These are phyloP conservation scores for Neolentinus lepideus DNA, from an alignment of 1,284 basidiomycete species.

Conservation along the genomic window DNA sequence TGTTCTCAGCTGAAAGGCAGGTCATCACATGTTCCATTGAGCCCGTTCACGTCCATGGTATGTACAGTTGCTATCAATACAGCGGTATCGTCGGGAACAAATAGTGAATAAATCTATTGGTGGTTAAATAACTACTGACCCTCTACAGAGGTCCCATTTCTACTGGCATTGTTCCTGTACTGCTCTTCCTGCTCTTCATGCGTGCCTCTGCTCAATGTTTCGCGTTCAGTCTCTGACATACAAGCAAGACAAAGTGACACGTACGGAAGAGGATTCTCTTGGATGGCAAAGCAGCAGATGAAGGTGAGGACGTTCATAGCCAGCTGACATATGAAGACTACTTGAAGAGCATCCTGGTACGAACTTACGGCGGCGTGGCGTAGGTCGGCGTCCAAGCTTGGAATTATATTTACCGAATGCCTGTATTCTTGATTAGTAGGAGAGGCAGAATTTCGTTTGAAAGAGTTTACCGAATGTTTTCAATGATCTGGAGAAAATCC, in stretches of 20 bases:
- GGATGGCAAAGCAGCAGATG: slow-evolving; percentile 62
- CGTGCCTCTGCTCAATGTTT: slow-evolving; percentile 43
- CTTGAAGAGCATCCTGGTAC: slow-evolving; percentile 77
- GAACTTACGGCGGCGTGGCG: slow-evolving; percentile 71
- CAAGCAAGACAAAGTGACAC: slow-evolving; percentile 22
- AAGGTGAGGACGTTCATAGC: slow-evolving; percentile 59
- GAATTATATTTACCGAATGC: slow-evolving; percentile 78
- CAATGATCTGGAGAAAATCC: slow-evolving; percentile 47
- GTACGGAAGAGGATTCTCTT: slow-evolving; percentile 69
- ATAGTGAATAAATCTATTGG: background rate
- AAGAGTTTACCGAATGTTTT: slow-evolving; percentile 51
- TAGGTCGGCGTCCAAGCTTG: slow-evolving; percentile 52
- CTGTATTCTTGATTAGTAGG: slow-evolving; percentile 28
- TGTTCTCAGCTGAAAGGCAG: too few species aligned
- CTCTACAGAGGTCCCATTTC: slow-evolving; percentile 8
- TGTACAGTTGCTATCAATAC: background rate
- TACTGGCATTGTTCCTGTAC: slow-evolving; percentile 30
- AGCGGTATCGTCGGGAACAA: background rate
- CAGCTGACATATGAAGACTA: slow-evolving; percentile 79
- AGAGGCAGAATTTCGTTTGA: background rate
- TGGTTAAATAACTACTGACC: background rate
- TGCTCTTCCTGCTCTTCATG: slow-evolving; percentile 54
- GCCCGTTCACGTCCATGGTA: background rate
- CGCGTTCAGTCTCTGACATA: background rate
- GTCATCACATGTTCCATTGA: too few species aligned